Evolutionary conservation across 2,329 filamentous ascomycete genomes (phyloP), one percentile per base, ranked within the genome.

Genomic region (Plectosphaerella sp.): DNA sequence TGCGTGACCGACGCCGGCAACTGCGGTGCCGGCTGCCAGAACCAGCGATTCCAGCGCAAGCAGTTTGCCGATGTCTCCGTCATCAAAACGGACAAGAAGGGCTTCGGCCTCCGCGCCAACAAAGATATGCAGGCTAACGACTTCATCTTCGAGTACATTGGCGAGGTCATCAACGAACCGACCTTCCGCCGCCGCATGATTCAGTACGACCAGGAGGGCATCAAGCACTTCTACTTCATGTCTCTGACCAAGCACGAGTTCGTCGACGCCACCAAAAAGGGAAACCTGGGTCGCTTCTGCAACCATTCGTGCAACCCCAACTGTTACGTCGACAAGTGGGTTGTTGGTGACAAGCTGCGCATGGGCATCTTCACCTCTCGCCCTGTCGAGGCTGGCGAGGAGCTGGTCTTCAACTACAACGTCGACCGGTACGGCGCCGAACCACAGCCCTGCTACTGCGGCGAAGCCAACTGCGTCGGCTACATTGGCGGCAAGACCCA

Each of bases 151-250:
- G 94, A 99, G 72, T 99, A 99, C 69, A 93, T 99, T 61, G 94
- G 94, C 61, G 94, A 99, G 72, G 94, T 97, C 61, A 97, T 99
- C 67, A 93, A 95, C 62, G 93, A 99, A 71, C 80, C 83, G 28
- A 88, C 88, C 11, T 97, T 97, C 66, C 88, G 91, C 52, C 84
- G 86, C 53, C 90, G 94, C 56, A 97, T 95, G 86, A 75, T 91
- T 39, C 88, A 95, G 64, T 99, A 99, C 70, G 91, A 97, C 65
- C 82, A 94, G 47, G 91, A 97, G 68, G 92, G 92, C 55, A 97
- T 99, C 78, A 96, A 95, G 70, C 94, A 99, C 72, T 99, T 99
- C 70, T 99, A 99, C 72, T 99, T 99, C 76, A 99, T 99, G 94
- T 97, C 94, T 25, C 84, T 99, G 56, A 96, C 85, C 65, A 96